phyloP scores from a whole-genome alignment of 2,329 filamentous ascomycete genomes.

The Alternaria brassicae region DNA sequence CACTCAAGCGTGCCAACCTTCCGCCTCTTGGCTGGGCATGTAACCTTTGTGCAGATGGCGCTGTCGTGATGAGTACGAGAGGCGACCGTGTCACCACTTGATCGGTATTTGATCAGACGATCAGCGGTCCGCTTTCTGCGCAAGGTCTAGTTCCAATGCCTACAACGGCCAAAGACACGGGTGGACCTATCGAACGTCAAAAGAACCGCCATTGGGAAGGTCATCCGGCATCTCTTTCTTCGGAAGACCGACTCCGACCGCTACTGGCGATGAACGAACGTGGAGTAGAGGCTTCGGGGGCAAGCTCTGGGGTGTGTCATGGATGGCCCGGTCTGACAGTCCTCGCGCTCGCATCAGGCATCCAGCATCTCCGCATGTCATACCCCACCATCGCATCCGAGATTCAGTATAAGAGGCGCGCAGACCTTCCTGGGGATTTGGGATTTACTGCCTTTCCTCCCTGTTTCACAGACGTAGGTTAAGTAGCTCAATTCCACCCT shows the following conservation, averaged over 20 bases:
- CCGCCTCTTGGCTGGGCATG: constrained; percentile 20
- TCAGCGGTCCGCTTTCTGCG: constrained; percentile 5
- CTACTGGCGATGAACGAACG: constrained; percentile 1
- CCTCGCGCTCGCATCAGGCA: too few species aligned
- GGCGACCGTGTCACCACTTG: background rate
- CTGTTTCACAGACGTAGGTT: constrained; percentile 3
- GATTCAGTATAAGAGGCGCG: constrained; percentile 8
- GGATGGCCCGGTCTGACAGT: background rate
- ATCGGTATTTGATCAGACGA: constrained; percentile 3
- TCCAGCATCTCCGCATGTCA: constrained; percentile 7
- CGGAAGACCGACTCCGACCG: background rate
- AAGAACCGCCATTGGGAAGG: constrained; percentile 1
- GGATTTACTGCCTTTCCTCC: constrained; percentile 6
- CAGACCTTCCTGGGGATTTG: background rate
- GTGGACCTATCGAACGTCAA: constrained; percentile 3
- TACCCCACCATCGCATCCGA: constrained; percentile 3
- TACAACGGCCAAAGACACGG: constrained; percentile 2
- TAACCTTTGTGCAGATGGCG: constrained; percentile 11
- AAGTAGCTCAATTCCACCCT: constrained; percentile 2
- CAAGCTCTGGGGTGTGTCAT: constrained; percentile 7
- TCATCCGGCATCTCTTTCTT: constrained; percentile 5
- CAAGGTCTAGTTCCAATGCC: constrained; percentile 3
- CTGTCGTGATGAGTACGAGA: background rate
- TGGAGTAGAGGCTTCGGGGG: constrained; percentile 4
- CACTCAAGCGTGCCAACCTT: constrained; percentile 24